A percentile compares a stretch with the other conserved stretches of the same genome.
Conservation (phyloP, 2,329 filamentous ascomycete genomes). For the Ambrosiella beaveri region DNA sequence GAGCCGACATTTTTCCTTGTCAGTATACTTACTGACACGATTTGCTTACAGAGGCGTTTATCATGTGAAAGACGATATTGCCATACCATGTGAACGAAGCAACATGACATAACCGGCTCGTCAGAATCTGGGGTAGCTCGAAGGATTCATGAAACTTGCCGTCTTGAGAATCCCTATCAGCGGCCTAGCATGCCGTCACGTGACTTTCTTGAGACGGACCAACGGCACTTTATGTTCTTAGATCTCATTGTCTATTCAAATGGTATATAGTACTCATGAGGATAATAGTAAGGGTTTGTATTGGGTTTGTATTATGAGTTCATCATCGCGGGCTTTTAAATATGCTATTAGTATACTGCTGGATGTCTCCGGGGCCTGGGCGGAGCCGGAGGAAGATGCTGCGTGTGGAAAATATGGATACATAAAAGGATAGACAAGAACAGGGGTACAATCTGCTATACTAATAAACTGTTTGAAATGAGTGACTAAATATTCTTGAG, state of each 20-base stretch:
- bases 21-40: too few species aligned
- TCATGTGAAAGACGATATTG: too few species aligned
- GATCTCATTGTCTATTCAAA: neutral
- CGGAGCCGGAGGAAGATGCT: neutral
- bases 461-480: neutral
- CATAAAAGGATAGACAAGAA: neutral
- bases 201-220: neutral
- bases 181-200: neutral
- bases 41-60: too few species aligned
- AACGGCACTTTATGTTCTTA: neutral
- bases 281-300: too few species aligned
- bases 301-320: too few species aligned
- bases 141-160: neutral
- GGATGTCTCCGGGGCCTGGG: neutral
- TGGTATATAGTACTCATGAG: too few species aligned
- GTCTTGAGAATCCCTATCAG: neutral
- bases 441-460: neutral
- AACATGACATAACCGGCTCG: neutral
- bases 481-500: neutral
- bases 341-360: neutral
- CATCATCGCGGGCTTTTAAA: too few species aligned
- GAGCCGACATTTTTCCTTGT: too few species aligned
- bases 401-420: neutral
- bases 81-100: neutral
- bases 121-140: neutral